Evolutionary conservation across 2,329 filamentous ascomycete species (phyloP), one percentile per base, ranked within the genome.

Genomic region (Aureobasidium sp.): DNA sequence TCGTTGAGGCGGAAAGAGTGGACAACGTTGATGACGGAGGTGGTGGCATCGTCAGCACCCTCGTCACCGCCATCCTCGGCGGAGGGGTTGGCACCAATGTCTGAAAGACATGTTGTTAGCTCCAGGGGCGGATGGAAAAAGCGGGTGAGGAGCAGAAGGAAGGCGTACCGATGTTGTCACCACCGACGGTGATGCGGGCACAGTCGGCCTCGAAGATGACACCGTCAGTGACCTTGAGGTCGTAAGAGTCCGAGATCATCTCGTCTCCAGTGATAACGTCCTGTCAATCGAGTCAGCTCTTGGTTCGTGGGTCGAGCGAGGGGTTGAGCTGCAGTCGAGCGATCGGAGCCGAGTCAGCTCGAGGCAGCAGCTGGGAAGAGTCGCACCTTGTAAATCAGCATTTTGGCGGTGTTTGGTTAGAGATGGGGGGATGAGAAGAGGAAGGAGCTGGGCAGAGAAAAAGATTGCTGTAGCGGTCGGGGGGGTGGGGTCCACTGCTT

Each of bases 21-120:
- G 70, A 95, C 81, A 59, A 97, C 84, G 75, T 98, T 90, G 79
- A 95, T 94, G 76, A 96, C 90, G 69, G 83, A 82, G 74, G 84
- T 72, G 55, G 73, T 71, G 42, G 63, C 53, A 64, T 94, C 89
- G 45, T 95, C 90, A 63, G 83, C 63, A 60, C 71, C 85, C 64
- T 90, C 88, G 0, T 75, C 76, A 44, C 84, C 87, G 53, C 77
- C 87, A 70, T 86, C 91, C 78, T 97, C 93, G 58, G 93, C 90
- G 64, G 91, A 97, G 64, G 93, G 88, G 75, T 98, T 98, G 79
- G 90, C 93, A 72, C 93, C 93, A 66, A 80, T 93, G 72, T 93
- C 86, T 89, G 45, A 6, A 38, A n/a, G 12, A 14, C 14, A 6
- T 12, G 4, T n/a, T n/a, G 41, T 54, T 22, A 52, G 54, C 24